A percentile compares a stretch with the other conserved stretches of the same genome.
phyloP scores from a whole-genome alignment of 179 eudicot genomes.

The Beta corolliflora region DNA sequence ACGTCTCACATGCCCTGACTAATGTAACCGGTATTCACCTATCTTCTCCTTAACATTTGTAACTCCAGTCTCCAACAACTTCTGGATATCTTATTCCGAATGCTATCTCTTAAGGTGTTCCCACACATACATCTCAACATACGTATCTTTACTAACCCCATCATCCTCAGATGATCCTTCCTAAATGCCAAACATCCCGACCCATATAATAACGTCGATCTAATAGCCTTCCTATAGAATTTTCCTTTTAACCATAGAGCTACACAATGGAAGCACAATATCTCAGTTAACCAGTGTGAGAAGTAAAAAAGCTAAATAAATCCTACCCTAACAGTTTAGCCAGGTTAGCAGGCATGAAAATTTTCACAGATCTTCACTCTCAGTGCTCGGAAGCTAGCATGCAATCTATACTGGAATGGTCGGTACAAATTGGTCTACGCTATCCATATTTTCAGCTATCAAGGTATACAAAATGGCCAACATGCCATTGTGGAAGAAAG shows the following conservation, averaged over 20 bases:
- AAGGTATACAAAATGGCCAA: background rate
- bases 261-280: background rate
- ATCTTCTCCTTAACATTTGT: background rate
- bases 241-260: background rate
- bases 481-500: background rate
- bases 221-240: background rate
- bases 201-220: background rate
- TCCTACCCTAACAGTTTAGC: background rate
- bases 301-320: background rate
- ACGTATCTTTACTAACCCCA: too few relatives aligned
- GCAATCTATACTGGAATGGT: background rate
- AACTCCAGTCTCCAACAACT: background rate
- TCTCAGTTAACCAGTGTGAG: background rate
- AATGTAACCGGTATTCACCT: background rate
- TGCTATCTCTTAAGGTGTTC: background rate
- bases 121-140: background rate
- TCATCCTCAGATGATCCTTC: background rate
- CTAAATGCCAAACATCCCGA: background rate
- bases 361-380: background rate
- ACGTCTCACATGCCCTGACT: background rate
- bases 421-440: background rate
- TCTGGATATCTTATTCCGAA: too few relatives aligned
- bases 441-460: conserved; percentile 1
- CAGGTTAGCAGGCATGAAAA: conserved; percentile 3
- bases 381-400: background rate